Evolutionary conservation across 345 rosid species (phyloP), one percentile per base, ranked within the genome.

Genomic region (Anastatica hierochuntica): DNA sequence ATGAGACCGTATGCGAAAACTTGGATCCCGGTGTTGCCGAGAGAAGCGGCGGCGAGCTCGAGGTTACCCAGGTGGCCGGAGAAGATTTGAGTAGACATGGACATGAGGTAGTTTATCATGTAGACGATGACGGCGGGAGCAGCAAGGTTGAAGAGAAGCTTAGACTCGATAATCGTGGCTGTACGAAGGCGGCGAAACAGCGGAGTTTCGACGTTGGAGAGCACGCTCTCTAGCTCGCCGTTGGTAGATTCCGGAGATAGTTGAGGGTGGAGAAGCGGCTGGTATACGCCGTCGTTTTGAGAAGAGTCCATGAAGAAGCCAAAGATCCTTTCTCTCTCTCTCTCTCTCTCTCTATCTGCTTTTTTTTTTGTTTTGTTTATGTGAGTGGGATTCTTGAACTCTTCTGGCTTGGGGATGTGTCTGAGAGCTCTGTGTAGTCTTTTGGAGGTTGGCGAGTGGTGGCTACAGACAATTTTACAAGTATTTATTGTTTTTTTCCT

Each of bases 11-110:
- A 63, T 4, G 62, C 68, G 17, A 80, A 71, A 12, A 75, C 14
- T 64, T 80, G 79, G 43, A 80, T 63, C 47, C 83, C 80, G 16
- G 68, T 69, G 67, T 75, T 80, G 17, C 86, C 86, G 1, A 80
- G 77, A 19, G 83, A 80, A 48, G 75, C 72, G 17, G 74, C 83
- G 9, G 79, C 80, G 6, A 77, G 86, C 53, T 80, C 74, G 11
- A 75, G 76, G 62, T 73, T 77, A 10, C 79, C 80, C 20, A 80
- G 83, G 37, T 73, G 83, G 39, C 86, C 83, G 31, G 73, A 63
- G 54, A 77, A 73, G 16, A 80, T 63, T 23, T 68, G 79, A 17
- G 83, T 77, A 49, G 80, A 73, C 77, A 68, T 75, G 40, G 86
- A 73, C 72, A 80, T 71, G 46, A 74, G 14, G 46, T 64, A 66